Base-by-base conservation (phyloP, 495 filamentous ascomycete species). In the Ramalina intermedia region DNA sequence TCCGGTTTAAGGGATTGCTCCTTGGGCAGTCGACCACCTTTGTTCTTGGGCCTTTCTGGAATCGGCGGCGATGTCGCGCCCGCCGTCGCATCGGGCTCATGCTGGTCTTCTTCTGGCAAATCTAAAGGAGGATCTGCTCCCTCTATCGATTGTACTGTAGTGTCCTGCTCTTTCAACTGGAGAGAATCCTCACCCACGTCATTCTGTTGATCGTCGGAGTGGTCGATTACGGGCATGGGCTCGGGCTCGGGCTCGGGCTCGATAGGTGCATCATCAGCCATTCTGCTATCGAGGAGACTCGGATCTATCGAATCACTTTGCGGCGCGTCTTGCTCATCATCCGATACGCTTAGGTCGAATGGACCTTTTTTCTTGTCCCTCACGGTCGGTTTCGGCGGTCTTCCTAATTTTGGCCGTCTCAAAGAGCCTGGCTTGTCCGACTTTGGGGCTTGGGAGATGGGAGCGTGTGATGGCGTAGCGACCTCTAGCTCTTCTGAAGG, bases 301-400 rank as follows among this genome's bases (percentile, higher is more conserved):
- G 44, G 44, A 47, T 47, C 44, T 17, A 47, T 47, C n/a, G 44
- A 36, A 6, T 47, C 44, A n/a, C 37, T 47, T 7, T 17, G 18
- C 9, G 21, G 14, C 16, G 41, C 41, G 17, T 53, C 48, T 13
- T 43, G 40, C n/a, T 48, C 40, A 33, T 51, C 48, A 45, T 54
- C 48, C 13, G 49, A 43, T 16, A 49, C 29, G 27, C 47, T 50
- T 33, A 57, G 33, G 39, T 57, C 51, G 26, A 57, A 57, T 16
- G 55, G 46, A 26, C 54, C 41, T 35, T 55, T 55, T 12, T 54
- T 57, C 26, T 51, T 57, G 11, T 43, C 48, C 44, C 50, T 57
- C 16, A 39, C 43, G 8, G 14, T 17, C n/a, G 18, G 7, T 48
- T 23, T 43, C 2, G 44, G 38, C 24, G 43, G 16, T 24, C 46